Evolutionary conservation across 352 stramenopile species (phyloP).

Genomic region (Ophiocytium majus): DNA sequence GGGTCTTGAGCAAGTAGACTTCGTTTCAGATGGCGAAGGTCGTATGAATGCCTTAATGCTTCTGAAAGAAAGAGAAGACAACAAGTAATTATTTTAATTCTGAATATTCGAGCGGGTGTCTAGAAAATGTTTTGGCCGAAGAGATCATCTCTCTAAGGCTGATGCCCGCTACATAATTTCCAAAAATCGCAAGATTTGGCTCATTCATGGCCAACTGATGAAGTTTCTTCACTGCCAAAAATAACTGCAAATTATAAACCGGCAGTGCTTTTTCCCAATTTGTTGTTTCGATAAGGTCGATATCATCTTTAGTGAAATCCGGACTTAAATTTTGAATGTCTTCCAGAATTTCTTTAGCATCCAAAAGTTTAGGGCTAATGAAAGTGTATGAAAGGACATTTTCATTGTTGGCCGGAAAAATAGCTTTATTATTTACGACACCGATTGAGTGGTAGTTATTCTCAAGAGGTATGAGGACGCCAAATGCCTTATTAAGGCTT

Average conservation of each 20-base stretch:
- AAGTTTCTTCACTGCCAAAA: neutral
- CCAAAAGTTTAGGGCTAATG: neutral
- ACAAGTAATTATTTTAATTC: no score
- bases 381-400: slow-evolving; percentile 10
- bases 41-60: no score
- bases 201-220: neutral
- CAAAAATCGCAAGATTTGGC: neutral
- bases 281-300: neutral
- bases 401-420: slow-evolving; percentile 9
- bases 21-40: neutral
- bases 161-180: slow-evolving; percentile 3
- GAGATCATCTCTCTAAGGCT: neutral
- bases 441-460: neutral
- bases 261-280: slow-evolving; percentile 8
- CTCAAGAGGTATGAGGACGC: neutral
- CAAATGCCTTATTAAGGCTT: neutral
- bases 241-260: neutral
- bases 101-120: neutral
- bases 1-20: neutral
- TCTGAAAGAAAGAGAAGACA: no score
- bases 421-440: slow-evolving; percentile 3
- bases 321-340: neutral
- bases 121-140: neutral
- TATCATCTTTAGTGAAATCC: neutral
- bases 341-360: neutral